phyloP scores from a whole-genome alignment of 1,284 basidiomycete genomes.

The Grifola frondosa region DNA sequence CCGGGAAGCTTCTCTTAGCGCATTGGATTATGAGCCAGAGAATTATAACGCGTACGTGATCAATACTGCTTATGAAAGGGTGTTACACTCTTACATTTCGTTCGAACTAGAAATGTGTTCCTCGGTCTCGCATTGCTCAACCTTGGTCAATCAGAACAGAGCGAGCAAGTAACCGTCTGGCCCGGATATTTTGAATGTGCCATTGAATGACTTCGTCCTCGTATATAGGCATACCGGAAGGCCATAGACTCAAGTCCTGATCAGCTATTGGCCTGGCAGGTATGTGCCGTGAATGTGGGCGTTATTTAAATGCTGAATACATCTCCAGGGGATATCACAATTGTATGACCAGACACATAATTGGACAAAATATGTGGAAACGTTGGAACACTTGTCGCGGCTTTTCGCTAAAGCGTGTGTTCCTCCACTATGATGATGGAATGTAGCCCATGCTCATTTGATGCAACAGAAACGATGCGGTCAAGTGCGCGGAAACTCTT shows the following conservation, averaged over 20 bases:
- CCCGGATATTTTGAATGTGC: conserved; percentile 6
- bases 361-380: conserved; percentile 61
- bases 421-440: conserved; percentile 1
- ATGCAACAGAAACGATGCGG: conserved; percentile 63
- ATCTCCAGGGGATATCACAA: conserved; percentile 63
- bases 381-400: conserved; percentile 52
- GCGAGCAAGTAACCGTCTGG: conserved; percentile 77
- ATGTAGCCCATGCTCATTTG: neutral
- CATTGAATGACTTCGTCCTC: conserved; percentile 4
- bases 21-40: conserved; percentile 70
- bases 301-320: neutral
- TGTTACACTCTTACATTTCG: conserved; percentile 1
- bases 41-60: conserved; percentile 80
- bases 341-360: conserved; percentile 65
- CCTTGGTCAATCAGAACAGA: conserved; percentile 64
- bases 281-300: conserved; percentile 29
- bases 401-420: conserved; percentile 59
- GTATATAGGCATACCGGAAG: conserved; percentile 65
- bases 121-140: conserved; percentile 77
- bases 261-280: conserved; percentile 79
- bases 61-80: neutral
- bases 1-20: conserved; percentile 61
- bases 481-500: conserved; percentile 77
- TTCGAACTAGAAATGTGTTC: conserved; percentile 73
- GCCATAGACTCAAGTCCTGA: conserved; percentile 67